Evolutionary conservation across 169 alveolate genomes (phyloP).

Genomic region (Neospora caninum): DNA sequence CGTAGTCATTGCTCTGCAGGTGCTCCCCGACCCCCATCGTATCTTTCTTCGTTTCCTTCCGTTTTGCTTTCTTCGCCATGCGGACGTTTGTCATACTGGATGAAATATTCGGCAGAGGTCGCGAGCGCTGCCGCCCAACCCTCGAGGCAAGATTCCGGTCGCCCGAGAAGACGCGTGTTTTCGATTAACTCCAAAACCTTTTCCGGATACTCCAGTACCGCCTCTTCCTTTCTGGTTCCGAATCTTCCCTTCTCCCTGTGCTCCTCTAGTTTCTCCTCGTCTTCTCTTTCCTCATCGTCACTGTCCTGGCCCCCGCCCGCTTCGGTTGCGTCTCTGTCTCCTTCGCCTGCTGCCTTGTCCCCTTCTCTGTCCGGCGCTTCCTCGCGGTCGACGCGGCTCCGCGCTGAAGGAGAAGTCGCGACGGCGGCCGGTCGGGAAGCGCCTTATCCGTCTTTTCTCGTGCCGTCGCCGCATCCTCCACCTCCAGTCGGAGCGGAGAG

Average conservation of each 20-base stretch:
- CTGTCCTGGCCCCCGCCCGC: background rate
- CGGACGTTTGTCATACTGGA: background rate
- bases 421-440: constrained; percentile 7
- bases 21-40: background rate
- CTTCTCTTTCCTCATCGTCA: background rate
- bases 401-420: background rate
- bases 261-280: background rate
- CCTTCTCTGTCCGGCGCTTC: background rate
- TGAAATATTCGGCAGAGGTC: too few relatives aligned
- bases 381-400: background rate
- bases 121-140: too few relatives aligned
- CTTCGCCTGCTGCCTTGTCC: background rate
- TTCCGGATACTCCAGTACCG: background rate
- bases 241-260: background rate
- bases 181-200: background rate
- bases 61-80: background rate
- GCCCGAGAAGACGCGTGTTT: background rate
- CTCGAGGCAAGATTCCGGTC: too few relatives aligned
- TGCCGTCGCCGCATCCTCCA: constrained; percentile 36
- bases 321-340: background rate
- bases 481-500: background rate
- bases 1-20: background rate
- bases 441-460: constrained; percentile 43
- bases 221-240: background rate
- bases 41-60: background rate